Evolutionary conservation across 106 monocot species (phyloP), one percentile per base, ranked within the genome.

Genomic region (Dioscorea dumetorum): DNA sequence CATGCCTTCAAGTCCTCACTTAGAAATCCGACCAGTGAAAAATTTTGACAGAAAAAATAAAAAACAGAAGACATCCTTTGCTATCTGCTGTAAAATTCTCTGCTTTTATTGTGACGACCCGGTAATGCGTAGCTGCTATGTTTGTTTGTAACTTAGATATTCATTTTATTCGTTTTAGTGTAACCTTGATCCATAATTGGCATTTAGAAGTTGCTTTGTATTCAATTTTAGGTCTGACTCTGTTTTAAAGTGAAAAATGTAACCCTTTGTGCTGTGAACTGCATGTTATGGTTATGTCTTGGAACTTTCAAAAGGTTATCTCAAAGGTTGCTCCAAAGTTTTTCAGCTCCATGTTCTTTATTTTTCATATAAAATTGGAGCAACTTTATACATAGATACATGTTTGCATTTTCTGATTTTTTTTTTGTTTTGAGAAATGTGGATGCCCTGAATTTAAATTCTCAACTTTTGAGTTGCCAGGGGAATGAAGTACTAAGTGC

Each of bases 131-230:
- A 63, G 62, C 62, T 63, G 62, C 62, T 63, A 63, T 63, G 31
- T 12, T 63, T 63, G 59, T 59, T 41, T 59, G 62, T 63, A 33
- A 63, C 62, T 34, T 33, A 63, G 62, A 63, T 34, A 63, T 63
- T 63, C 62, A 63, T 63, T 63, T 13, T 22, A 33, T 63, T 33
- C 31, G 33, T 63, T 63, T 59, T 59, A 59, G n/a, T 22, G 19
- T 63, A 34, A 63, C 62, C 33, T 32, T 34, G 54, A 54, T 54
- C 54, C 15, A 54, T 54, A 19, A 54, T 54, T 54, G 54, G 54
- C 54, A 19, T 16, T 41, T 54, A 54, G 54, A 19, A 8, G 54
- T 13, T 54, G 54, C 54, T 54, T 54, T 16, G 54, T 16, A 14
- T 4, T 8, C 15, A 18, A 28, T 28, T 28, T 28, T 28, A 28